Base-by-base conservation (phyloP, 2,329 filamentous ascomycete species). In the Sclerotinia glacialis region DNA sequence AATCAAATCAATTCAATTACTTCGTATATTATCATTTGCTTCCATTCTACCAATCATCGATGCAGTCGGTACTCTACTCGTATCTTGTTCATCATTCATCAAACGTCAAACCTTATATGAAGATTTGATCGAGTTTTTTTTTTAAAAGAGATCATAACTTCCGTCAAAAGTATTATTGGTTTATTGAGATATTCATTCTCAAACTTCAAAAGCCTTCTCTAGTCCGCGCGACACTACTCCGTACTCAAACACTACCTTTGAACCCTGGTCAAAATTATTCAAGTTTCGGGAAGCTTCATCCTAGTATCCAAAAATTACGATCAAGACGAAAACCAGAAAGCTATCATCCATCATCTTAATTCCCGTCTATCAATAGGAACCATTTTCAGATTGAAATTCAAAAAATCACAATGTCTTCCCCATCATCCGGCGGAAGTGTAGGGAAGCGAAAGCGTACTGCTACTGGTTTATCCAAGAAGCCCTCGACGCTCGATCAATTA, bases 401-500 rank as follows among this genome's bases (percentile, higher is more conserved):
- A 59, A 54, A 37, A 26, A 7, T 26, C 47, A 67, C 58, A 42
- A 78, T 77, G 75, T 77, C 77, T 64, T 78, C 76, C 31, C 76
- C 76, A 53, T 75, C 76, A 56, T 77, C 76, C 14, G 68, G 72
- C n/a, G 72, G 73, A 59, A 71, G 69, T 61, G 71, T 67, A 34
- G 84, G 83, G 73, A 97, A 97, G 83, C 89, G 93, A 79, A 97
- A 97, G 85, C 88, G 93, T 78, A 85, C 84, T 66, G 66, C 81
- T 67, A 84, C 83, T 69, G 78, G 81, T 26, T 77, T 82, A 71
- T 78, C 80, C 62, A 80, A 83, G 69, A 79, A 82, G 71, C 76
- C 81, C 69, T 76, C 80, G 72, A 80, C 84, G 67, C 83, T 86
- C 65, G 85, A 89, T 75, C 82, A 78, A 68, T 76, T 87, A 60